phyloP scores from a whole-genome alignment of 2,329 filamentous ascomycete genomes.

The Cytospora schulzeri region DNA sequence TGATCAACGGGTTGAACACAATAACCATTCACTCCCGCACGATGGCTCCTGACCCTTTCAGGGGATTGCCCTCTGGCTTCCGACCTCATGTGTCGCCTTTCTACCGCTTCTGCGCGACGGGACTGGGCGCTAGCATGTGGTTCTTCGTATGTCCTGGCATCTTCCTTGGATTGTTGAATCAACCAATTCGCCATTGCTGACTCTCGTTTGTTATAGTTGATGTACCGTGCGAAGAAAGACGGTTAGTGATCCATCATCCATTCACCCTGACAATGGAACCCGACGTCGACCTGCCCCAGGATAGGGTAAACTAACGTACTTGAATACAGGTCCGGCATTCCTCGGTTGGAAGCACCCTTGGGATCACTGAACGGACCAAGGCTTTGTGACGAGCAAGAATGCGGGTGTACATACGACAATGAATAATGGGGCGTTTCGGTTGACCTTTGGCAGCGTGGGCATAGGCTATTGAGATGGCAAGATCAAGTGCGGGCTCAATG shows the following conservation, averaged over 20 bases:
- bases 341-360: conserved; percentile 95
- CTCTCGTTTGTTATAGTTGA: conserved; percentile 63
- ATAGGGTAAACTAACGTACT: conserved; percentile 6
- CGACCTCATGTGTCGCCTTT: conserved; percentile 57
- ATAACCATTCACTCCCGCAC: conserved; percentile 21
- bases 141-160: conserved; percentile 75
- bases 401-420: conserved; percentile 6
- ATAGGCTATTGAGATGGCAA: conserved; percentile 5
- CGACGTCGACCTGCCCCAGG: background rate
- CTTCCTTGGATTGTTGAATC: background rate
- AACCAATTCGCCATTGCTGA: conserved; percentile 28
- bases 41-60: conserved; percentile 39
- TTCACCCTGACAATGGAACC: background rate
- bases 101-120: conserved; percentile 85
- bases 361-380: conserved; percentile 69
- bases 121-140: conserved; percentile 96
- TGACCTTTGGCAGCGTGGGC: background rate
- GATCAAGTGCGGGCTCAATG: background rate
- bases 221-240: conserved; percentile 97
- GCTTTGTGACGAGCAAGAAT: conserved; percentile 6
- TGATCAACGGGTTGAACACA: background rate
- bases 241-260: conserved; percentile 50
- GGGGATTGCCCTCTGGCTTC: conserved; percentile 32
- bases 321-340: conserved; percentile 67
- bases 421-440: background rate